Evolutionary conservation across 2,329 filamentous ascomycete species (phyloP), one percentile per base, ranked within the genome.

Genomic region (Xylariaceae sp.): DNA sequence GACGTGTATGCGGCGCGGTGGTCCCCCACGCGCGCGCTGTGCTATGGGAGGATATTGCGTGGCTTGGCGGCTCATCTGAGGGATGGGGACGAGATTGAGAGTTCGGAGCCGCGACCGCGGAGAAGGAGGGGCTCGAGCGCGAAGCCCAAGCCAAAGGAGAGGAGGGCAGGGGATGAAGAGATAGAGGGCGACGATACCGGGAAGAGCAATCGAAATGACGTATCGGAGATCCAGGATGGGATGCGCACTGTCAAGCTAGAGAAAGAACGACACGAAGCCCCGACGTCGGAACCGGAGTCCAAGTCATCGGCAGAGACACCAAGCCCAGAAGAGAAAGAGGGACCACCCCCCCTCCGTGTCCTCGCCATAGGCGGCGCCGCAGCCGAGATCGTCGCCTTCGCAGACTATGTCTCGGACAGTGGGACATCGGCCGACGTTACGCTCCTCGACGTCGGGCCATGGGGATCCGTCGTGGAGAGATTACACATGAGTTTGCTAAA

Each of bases 1-100:
- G 78, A 84, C 44, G 85, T 84, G 8, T 98, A 98, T 67, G 87
- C 88, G 7, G 77, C 87, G 38, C 70, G 92, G 52, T 98, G 90
- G 89, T 95, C 88, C 62, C 86, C 90, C 2, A 84, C 85, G 36
- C 73, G 92, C 37, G 85, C 88, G 0, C 66, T 97, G 36, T 87
- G 83, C 47, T 97, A 97, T 63, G 69, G 78, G n/a, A 57, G 64
- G 3, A 63, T 81, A n/a, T 60, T 83, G 26, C 43, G 61, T 34
- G 55, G 54, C 6, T 55, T 76, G 9, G 43, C 47, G 8, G 42
- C 47, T 27, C 27, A 43, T 31, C 19, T 30, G 34, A 31, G 41
- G 18, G n/a, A n/a, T n/a, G n/a, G n/a, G n/a, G n/a, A n/a, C n/a
- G n/a, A n/a, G n/a, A n/a, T n/a, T n/a, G n/a, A n/a, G n/a, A n/a